Evolutionary conservation across 305 asterid species (phyloP).

Genomic region (Fraxinus sp.): DNA sequence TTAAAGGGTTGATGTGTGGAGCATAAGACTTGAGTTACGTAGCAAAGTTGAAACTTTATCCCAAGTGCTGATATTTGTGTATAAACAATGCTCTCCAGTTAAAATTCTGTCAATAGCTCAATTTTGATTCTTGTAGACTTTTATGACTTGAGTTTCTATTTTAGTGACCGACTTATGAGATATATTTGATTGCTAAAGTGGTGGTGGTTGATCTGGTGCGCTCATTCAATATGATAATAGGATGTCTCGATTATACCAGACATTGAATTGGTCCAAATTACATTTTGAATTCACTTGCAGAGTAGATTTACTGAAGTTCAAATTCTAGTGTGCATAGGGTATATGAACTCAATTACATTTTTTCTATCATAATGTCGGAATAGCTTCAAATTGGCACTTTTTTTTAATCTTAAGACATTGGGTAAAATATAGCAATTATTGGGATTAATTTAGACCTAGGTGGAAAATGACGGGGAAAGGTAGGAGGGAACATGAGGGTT

Average conservation of each 20-base stretch:
- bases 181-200: background rate
- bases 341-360: background rate
- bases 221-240: background rate
- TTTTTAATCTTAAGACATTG: background rate
- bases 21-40: background rate
- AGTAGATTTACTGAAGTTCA: background rate
- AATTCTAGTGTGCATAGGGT: background rate
- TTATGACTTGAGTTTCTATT: background rate
- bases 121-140: background rate
- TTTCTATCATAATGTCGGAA: background rate
- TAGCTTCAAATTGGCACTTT: background rate
- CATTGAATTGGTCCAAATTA: conserved; percentile 7
- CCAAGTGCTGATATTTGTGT: background rate
- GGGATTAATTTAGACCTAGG: background rate
- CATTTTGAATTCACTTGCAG: conserved; percentile 1
- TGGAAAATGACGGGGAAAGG: background rate
- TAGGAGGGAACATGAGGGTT: background rate
- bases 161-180: background rate
- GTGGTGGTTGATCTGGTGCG: conserved; percentile 11
- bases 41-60: background rate
- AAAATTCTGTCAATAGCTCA: background rate
- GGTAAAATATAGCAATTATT: background rate
- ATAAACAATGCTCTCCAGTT: background rate
- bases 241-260: background rate
- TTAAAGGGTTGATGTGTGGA: background rate